phyloP scores from a whole-genome alignment of 2,329 filamentous ascomycete species.

The Talaromyces atroroseus region DNA sequence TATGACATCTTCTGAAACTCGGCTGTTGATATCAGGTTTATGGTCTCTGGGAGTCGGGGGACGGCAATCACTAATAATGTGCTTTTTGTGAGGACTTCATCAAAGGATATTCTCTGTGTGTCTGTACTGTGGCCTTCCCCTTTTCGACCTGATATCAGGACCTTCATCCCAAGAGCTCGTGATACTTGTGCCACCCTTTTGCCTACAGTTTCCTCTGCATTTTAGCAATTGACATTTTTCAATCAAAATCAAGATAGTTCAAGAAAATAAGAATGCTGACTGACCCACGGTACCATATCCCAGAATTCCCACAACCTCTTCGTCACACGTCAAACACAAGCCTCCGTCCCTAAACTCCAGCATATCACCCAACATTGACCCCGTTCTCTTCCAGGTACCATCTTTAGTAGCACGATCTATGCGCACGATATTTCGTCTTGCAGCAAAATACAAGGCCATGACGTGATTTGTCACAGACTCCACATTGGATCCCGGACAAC shows the following conservation, averaged over 20 bases:
- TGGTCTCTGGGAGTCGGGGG: slow-evolving; percentile 27
- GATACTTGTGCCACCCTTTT: slow-evolving; percentile 43
- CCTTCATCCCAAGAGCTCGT: slow-evolving; percentile 44
- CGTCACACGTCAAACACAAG: slow-evolving; percentile 42
- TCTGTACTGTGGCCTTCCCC: slow-evolving; percentile 18
- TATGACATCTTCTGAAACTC: slow-evolving; percentile 44
- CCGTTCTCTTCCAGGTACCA: slow-evolving; percentile 37
- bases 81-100: slow-evolving; percentile 23
- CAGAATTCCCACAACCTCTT: slow-evolving; percentile 47
- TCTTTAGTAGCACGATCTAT: slow-evolving; percentile 32
- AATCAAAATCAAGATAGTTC: not conserved
- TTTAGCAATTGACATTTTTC: not conserved
- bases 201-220: slow-evolving; percentile 15
- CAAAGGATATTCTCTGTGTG: slow-evolving; percentile 22
- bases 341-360: slow-evolving; percentile 21
- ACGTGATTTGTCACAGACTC: slow-evolving; percentile 48
- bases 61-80: slow-evolving; percentile 29
- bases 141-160: slow-evolving; percentile 46
- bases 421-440: slow-evolving; percentile 37
- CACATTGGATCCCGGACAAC: slow-evolving; percentile 45
- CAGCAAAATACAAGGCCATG: slow-evolving; percentile 46
- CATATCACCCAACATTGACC: slow-evolving; percentile 29
- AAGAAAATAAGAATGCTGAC: slow-evolving; percentile 2
- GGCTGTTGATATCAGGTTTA: slow-evolving; percentile 28
- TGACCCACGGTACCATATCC: slow-evolving; percentile 46